phyloP scores from a whole-genome alignment of 495 filamentous ascomycete species.

The Lasiosphaeriaceae sp. region DNA sequence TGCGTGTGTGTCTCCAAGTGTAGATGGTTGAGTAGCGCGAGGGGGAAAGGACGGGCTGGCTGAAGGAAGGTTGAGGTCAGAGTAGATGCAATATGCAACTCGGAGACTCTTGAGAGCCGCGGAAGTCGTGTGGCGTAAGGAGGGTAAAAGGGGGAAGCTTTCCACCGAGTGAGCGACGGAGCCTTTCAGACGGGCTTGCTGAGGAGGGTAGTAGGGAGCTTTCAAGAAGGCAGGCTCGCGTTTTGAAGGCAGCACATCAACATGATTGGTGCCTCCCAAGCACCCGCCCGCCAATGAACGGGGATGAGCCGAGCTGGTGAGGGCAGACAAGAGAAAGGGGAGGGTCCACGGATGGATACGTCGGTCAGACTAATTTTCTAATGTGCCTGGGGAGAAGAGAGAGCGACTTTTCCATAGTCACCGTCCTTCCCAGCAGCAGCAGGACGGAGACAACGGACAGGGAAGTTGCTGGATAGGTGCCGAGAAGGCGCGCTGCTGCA shows the following conservation, averaged over 20 bases:
- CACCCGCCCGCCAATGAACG: slow-evolving; percentile 37
- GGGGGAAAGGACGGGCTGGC: too few relatives aligned
- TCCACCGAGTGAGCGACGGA: slow-evolving; percentile 11
- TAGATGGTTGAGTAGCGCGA: too few relatives aligned
- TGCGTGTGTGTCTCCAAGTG: background rate
- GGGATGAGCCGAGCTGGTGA: slow-evolving; percentile 27
- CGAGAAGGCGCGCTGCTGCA: slow-evolving; percentile 36
- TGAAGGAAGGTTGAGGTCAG: background rate
- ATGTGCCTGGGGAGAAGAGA: slow-evolving; percentile 29
- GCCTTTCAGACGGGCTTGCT: slow-evolving; percentile 15
- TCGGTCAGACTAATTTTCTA: slow-evolving; percentile 34
- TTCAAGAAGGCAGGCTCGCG: slow-evolving; percentile 26
- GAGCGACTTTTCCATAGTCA: slow-evolving; percentile 39
- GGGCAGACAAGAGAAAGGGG: slow-evolving; percentile 21
- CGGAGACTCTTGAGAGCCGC: background rate
- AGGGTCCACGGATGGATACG: slow-evolving; percentile 38
- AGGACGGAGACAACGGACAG: slow-evolving; percentile 29
- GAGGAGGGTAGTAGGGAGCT: slow-evolving; percentile 12
- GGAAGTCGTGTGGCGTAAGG: slow-evolving; percentile 5
- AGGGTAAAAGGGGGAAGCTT: slow-evolving; percentile 13
- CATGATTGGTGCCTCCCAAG: slow-evolving; percentile 41
- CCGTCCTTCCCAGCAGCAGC: slow-evolving; percentile 28
- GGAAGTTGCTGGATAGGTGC: slow-evolving; percentile 35
- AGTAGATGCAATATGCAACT: background rate
- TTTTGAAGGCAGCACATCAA: slow-evolving; percentile 28